Conservation (phyloP, 108 stramenopile genomes). For the Bacterosira constricta region DNA sequence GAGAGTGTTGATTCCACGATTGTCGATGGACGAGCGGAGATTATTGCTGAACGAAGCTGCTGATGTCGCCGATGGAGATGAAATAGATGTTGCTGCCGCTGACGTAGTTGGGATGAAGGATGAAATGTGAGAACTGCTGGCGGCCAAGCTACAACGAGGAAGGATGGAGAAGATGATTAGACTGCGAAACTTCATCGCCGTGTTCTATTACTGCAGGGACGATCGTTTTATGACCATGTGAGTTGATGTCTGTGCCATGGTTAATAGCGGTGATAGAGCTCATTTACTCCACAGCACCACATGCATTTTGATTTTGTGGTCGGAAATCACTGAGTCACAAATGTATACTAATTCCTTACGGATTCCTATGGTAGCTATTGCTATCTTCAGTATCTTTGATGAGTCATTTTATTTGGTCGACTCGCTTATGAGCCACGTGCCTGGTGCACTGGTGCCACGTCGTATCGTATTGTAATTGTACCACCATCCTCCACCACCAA, state of each 20-base stretch:
- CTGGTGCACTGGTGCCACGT: no score
- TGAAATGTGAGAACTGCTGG: background rate
- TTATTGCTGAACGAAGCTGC: background rate
- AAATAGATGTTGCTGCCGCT: no score
- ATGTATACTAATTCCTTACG: no score
- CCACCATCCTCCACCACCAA: no score
- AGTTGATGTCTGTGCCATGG: no score
- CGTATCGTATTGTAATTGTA: no score
- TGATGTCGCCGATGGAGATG: background rate
- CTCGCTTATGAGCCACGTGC: no score
- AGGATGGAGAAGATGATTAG: conserved; percentile 9
- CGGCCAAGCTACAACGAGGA: background rate
- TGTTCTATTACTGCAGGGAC: no score
- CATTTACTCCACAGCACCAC: background rate
- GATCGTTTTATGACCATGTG: background rate
- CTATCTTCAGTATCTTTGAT: no score
- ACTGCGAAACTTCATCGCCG: background rate
- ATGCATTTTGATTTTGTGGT: background rate
- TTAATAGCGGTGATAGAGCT: background rate
- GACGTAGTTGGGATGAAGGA: conserved; percentile 1
- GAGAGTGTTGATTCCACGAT: background rate
- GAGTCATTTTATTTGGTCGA: no score
- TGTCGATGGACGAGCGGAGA: background rate
- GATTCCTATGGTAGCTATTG: no score
- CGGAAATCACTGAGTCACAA: no score